Evolutionary conservation across 345 rosid species (phyloP).

Genomic region (Raphanus raphanistrum): DNA sequence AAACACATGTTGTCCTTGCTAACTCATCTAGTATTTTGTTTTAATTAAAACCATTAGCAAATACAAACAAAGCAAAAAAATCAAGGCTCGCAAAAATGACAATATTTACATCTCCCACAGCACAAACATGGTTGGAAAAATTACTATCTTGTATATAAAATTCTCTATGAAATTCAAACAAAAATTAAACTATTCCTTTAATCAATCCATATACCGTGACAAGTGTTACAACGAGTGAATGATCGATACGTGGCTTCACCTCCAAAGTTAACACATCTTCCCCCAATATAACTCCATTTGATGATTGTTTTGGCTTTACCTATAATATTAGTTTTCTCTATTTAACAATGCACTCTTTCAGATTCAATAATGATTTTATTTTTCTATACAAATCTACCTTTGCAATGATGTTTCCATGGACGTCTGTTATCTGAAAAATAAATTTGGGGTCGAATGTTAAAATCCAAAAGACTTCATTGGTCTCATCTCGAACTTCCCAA

Average conservation of each 20-base stretch:
- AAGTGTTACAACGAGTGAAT: slow-evolving; percentile 48
- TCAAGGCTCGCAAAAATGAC: slow-evolving; percentile 8
- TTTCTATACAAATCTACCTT: slow-evolving; percentile 4
- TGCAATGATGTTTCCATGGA: slow-evolving; percentile 37
- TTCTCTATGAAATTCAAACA: not conserved
- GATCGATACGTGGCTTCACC: slow-evolving; percentile 53
- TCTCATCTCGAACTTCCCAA: slow-evolving; percentile 40
- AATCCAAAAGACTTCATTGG: slow-evolving; percentile 40
- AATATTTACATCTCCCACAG: slow-evolving; percentile 30
- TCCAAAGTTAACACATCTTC: slow-evolving; percentile 51
- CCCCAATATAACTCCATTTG: slow-evolving; percentile 49
- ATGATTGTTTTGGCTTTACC: slow-evolving; percentile 51
- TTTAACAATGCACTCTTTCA: not conserved
- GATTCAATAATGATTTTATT: not conserved
- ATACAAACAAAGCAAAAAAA: not conserved
- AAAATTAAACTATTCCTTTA: slow-evolving; percentile 39
- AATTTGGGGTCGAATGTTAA: slow-evolving; percentile 38
- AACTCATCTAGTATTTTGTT: not conserved
- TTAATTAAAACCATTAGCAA: not conserved
- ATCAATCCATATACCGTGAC: slow-evolving; percentile 54
- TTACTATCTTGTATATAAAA: slow-evolving; percentile 24
- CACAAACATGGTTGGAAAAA: slow-evolving; percentile 36
- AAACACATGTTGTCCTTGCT: not conserved
- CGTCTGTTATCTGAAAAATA: slow-evolving; percentile 31
- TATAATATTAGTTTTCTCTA: not conserved